A percentile compares a stretch with the other conserved stretches of the same genome.
phyloP scores from a whole-genome alignment of 139 green algal genomes.

The Trebouxia sp. region DNA sequence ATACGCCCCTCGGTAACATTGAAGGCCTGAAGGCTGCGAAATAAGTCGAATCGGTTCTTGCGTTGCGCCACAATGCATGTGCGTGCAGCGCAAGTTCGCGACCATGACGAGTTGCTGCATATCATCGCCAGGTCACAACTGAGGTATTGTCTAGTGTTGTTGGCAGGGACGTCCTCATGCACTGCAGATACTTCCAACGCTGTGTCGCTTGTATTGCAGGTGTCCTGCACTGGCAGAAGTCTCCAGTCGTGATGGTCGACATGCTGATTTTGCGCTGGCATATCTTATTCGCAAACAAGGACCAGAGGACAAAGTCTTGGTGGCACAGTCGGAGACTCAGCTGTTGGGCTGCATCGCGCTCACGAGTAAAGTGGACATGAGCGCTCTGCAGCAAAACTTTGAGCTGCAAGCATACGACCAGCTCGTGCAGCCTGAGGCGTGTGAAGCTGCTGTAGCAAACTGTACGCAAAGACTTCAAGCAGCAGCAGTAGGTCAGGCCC shows the following conservation, averaged over 20 bases:
- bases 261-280: constrained; percentile 66
- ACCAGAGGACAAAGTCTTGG: constrained; percentile 53
- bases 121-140: constrained; percentile 45
- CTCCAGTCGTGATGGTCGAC: constrained; percentile 44
- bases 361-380: constrained; percentile 56
- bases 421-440: constrained; percentile 56
- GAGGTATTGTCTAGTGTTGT: constrained; percentile 4
- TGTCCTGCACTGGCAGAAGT: constrained; percentile 49
- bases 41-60: no score
- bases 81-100: constrained; percentile 48
- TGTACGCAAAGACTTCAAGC: not conserved
- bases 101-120: constrained; percentile 70
- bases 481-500: not conserved
- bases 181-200: no score
- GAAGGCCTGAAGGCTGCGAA: no score
- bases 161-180: not conserved
- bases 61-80: not conserved
- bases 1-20: no score
- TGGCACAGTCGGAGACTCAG: constrained; percentile 48
- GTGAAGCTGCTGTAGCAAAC: constrained; percentile 38
- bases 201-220: not conserved
- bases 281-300: constrained; percentile 61
- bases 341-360: constrained; percentile 57
- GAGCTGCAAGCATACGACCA: constrained; percentile 68
- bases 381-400: constrained; percentile 52